Conservation (phyloP, 2,329 filamentous ascomycete genomes). For the Aspergillus felis region DNA sequence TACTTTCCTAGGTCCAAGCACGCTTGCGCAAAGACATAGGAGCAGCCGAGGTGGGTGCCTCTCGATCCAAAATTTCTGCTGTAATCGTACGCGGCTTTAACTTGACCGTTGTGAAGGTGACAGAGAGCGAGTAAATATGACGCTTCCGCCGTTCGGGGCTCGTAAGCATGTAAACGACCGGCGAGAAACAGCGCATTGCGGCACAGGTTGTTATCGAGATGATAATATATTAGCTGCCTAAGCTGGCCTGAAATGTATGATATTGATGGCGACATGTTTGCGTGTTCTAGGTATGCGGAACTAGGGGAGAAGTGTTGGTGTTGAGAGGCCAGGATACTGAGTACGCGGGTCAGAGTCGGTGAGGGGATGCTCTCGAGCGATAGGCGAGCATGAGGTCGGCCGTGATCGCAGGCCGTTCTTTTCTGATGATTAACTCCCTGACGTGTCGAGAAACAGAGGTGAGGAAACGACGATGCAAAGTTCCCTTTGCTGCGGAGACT, state of each 20-base stretch:
- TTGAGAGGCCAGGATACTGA: background rate
- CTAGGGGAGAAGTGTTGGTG: background rate
- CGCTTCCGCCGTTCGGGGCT: slow-evolving; percentile 75
- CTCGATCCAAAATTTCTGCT: slow-evolving; percentile 68
- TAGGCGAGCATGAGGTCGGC: background rate
- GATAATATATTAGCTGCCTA: slow-evolving; percentile 64
- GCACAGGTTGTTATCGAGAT: slow-evolving; percentile 83
- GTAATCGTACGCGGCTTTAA: slow-evolving; percentile 80
- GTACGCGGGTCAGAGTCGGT: background rate
- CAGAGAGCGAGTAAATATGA: slow-evolving; percentile 80
- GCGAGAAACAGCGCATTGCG: slow-evolving; percentile 93
- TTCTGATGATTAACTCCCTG: background rate
- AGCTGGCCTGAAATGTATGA: slow-evolving; percentile 57
- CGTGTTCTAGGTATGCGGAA: background rate
- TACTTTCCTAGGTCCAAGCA: slow-evolving; percentile 75
- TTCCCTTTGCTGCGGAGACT: background rate
- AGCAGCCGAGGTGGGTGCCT: slow-evolving; percentile 76
- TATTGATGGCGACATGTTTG: slow-evolving; percentile 53
- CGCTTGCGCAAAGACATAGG: slow-evolving; percentile 86
- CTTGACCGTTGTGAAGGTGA: slow-evolving; percentile 76
- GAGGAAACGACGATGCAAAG: slow-evolving; percentile 15
- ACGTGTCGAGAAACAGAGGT: slow-evolving; percentile 6
- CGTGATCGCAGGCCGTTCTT: background rate
- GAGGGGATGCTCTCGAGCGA: background rate
- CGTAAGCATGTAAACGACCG: slow-evolving; percentile 78